Evolutionary conservation across 805 yeast species (phyloP), one percentile per base, ranked within the genome.

Genomic region (Starmerella floricola): DNA sequence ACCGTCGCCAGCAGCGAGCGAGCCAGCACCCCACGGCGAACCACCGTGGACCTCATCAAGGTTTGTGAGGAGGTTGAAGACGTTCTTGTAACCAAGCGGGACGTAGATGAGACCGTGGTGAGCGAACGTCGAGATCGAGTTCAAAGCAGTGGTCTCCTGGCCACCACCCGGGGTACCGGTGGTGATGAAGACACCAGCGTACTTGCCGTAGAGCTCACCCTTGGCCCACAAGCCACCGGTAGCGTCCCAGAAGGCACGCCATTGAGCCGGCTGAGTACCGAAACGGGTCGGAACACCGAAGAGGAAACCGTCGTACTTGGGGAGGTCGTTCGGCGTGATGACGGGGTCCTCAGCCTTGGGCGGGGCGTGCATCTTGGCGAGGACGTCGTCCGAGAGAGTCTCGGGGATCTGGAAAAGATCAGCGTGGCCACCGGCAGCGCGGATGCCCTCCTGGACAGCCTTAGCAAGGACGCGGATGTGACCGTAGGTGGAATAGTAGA

Each of bases 1-100:
- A 38, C 93, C 94, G 57, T 79, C 88, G 39, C 71, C 67, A 38
- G 76, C 82, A 24, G 94, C 86, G 55, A 71, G 67, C 30, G 82
- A 65, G 52, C 94, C 94, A 27, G 94, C 80, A 60, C 94, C 94
- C 85, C 86, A 84, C 35, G 94, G 74, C 18, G 86, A 73, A 42
- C 81, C 82, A 50, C 94, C 94, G 58, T 79, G 93, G 38, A 74
- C 69, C 64, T 80, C 85, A 3, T 69, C 72, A 34, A 78, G 55
- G 62, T 68, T 68, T 33, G 80, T 62, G 49, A 78, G 55, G 51
- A 69, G 69, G 10, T 71, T 69, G 61, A 77, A 78, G 4, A 71
- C 65, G 47, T 66, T 60, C 48, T 68, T 71, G 65, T 76, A 83
- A 47, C 94, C 94, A 52, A 82, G 67, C 47, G 94, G 93, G 36